Base-by-base conservation (phyloP, 129 eudicot species). In the Ambrosia trifida region DNA sequence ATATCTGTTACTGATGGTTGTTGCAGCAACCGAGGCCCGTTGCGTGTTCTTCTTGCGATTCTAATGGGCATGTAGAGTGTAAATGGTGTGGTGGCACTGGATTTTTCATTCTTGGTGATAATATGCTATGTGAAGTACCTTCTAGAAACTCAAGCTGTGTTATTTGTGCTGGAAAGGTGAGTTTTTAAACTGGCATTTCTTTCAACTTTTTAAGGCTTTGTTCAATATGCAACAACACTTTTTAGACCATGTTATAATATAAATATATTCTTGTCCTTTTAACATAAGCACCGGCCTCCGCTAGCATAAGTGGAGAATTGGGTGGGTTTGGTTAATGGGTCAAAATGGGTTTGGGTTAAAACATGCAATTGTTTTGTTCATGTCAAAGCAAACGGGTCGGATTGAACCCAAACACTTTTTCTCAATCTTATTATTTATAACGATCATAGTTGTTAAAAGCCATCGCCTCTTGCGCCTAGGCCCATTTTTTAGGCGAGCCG, bases 51-150 rank as follows among this genome's bases (percentile, higher is more conserved):
- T 77, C 91, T 63, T 87, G 97, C 49, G 75, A 87, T 12, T 83
- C 95, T 11, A 85, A 86, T 58, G 97, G 97, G 54, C 84, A 78
- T 72, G 91, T 90, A 1, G 99, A 94, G 60, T 94, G 99, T 84
- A 82, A 94, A 79, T 94, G 99, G 96, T 94, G 97, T 57, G 77
- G 80, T 24, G 99, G 97, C 66, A 94, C 99, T 4, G 96, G 97
- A 11, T 94, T 90, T 81, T 94, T 94, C 81, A 87, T 94, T 52
- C 78, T 94, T 35, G 97, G 99, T 54, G 96, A 94, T 66, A 94
- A 90, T 85, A 90, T 89, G 96, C 83, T 94, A 41, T 94, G 99
- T 76, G 81, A 94, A 85, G 94, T 94, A 66, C 99, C 96, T 11
- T 90, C 99, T 2, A 84, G 93, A 72, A 90, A 84, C 81, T 82